phyloP scores from a whole-genome alignment of 2,329 filamentous ascomycete genomes.

The Aureobasidium lini region DNA sequence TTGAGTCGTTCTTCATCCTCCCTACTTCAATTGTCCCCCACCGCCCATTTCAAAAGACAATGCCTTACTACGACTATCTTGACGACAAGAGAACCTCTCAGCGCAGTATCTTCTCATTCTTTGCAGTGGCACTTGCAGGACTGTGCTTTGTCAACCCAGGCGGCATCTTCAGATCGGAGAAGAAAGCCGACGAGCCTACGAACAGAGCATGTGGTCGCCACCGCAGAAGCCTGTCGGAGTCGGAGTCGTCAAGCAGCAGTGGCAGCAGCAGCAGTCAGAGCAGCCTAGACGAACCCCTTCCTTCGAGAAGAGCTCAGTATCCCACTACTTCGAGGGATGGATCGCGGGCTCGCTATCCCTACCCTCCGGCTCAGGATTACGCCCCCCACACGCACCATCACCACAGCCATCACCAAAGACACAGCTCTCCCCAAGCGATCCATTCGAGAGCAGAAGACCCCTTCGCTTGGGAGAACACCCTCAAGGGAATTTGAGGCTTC shows the following conservation, averaged over 20 bases:
- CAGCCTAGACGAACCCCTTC: constrained; percentile 23
- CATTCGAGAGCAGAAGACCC: constrained; percentile 6
- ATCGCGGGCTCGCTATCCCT: constrained; percentile 8
- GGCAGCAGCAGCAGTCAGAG: constrained; percentile 21
- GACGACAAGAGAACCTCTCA: constrained; percentile 27
- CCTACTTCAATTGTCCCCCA: background rate
- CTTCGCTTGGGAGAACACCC: constrained; percentile 12
- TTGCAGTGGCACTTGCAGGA: constrained; percentile 24
- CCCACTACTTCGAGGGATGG: constrained; percentile 11
- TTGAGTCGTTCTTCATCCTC: background rate
- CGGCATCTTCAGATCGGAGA: constrained; percentile 28
- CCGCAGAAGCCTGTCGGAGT: constrained; percentile 16
- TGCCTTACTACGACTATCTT: constrained; percentile 23
- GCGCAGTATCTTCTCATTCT: constrained; percentile 26
- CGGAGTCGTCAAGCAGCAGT: constrained; percentile 12
- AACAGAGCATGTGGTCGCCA: constrained; percentile 17
- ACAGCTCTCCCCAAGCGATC: background rate
- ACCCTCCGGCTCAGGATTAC: background rate
- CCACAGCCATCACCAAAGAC: constrained; percentile 15
- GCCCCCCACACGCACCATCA: constrained; percentile 1
- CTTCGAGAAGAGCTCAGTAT: constrained; percentile 18
- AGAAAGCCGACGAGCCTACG: constrained; percentile 22
- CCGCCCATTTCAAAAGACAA: background rate
- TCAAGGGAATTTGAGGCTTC: background rate
- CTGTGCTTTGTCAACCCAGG: constrained; percentile 30